Evolutionary conservation across 73 alveolate genomes (phyloP).

Genomic region (Symbiodinium pilosum): DNA sequence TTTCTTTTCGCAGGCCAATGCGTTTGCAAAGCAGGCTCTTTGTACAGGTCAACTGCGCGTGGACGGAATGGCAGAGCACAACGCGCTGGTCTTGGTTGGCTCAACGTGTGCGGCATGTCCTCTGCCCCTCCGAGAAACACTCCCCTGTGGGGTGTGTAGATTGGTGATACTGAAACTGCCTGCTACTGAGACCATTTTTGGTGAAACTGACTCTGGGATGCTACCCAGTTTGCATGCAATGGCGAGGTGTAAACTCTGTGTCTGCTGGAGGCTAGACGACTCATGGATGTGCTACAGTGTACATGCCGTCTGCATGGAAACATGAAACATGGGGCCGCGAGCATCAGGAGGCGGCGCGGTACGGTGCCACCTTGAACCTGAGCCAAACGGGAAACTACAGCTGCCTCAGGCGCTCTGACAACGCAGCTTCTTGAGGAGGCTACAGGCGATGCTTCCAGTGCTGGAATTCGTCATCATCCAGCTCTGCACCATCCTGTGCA

Average conservation of each 20-base stretch:
- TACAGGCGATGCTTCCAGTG: conserved; percentile 74
- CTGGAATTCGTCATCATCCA: conserved; percentile 94
- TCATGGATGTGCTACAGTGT: too few relatives aligned
- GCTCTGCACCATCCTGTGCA: conserved; percentile 91
- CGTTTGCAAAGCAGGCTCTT: not conserved
- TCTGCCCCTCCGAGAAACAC: not conserved
- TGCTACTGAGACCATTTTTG: not conserved
- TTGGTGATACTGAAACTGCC: not conserved
- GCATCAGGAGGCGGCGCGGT: conserved; percentile 1
- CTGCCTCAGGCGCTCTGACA: not conserved
- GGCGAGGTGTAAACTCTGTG: not conserved
- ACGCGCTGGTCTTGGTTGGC: not conserved
- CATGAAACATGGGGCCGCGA: not conserved
- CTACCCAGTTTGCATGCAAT: not conserved
- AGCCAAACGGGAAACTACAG: not conserved
- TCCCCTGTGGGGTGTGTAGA: not conserved
- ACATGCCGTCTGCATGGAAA: too few relatives aligned
- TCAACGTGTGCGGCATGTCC: not conserved
- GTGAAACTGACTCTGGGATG: not conserved
- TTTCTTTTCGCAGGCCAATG: not conserved
- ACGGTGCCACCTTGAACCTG: conserved; percentile 1
- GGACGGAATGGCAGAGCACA: not conserved
- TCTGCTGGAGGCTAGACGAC: too few relatives aligned
- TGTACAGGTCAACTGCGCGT: conserved; percentile 11
- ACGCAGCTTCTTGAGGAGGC: not conserved